Base-by-base conservation (phyloP, 139 green algal species). In the Chlamydomonas sp. region DNA sequence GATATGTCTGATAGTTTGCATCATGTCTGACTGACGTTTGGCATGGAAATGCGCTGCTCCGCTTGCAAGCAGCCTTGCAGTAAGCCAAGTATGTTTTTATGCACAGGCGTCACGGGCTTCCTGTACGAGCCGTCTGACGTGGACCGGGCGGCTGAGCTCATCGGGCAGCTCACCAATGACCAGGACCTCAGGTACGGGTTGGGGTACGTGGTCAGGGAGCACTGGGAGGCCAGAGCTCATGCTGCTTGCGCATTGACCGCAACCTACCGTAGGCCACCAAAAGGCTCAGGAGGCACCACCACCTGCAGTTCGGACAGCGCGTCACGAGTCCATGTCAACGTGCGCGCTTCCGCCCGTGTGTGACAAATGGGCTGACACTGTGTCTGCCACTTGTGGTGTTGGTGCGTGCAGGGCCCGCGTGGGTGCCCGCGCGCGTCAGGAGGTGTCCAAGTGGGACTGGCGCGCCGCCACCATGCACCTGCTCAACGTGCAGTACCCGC, bases 61-160 rank as follows among this genome's bases (percentile, higher is more conserved):
- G 31, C 31, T 49, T 49, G 31, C 31, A 49, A 49, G 31, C 31
- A 49, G 31, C 31, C 31, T 49, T 49, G 31, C 31, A 49, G 31
- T 49, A 14, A 31, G 14, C 58, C 14, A n/a, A 71, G 75, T 31
- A 62, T n/a, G 8, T 10, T 14, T 85, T 57, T 76, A 8, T 77
- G 78, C 71, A 68, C 87, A 84, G 89, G 89, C 66, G 86, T 86
- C 31, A 93, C 92, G 63, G 97, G 96, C 0, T 93, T 95, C 73
- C 87, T 98, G 90, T 97, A 96, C 81, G 89, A 91, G 12, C 82
- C 89, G 14, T 86, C 80, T 7, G 93, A 95, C 84, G 93, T 94
- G 75, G 90, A 84, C 20, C 57, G 66, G 4, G 92, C 91, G 4
- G 85, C 90, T 0, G 71, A 79, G 81, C 67, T 92, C 16, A 89